Percentiles rank a stretch among this genome's conserved stretches.
Evolutionary conservation across 805 yeast species (phyloP).

Genomic region (Sugiyamaella mastotermitis): DNA sequence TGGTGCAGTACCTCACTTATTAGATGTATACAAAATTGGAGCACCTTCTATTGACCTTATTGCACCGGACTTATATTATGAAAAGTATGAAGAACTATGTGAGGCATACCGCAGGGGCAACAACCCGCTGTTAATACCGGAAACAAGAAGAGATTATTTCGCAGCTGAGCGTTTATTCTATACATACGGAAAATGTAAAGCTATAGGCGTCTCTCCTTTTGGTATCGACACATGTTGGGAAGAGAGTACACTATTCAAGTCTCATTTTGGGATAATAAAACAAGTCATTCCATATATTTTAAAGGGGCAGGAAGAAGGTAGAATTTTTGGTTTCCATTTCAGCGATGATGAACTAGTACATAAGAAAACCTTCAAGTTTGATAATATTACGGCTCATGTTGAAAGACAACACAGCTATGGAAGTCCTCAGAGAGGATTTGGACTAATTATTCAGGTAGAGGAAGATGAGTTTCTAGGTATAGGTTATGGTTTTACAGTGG

Average conservation of each 20-base stretch:
- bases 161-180: conserved; percentile 14
- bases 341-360: conserved; percentile 6
- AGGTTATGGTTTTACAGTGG: conserved; percentile 15
- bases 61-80: conserved; percentile 15
- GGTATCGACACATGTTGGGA: conserved; percentile 15
- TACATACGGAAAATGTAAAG: conserved; percentile 13
- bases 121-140: conserved; percentile 16
- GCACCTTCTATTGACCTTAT: conserved; percentile 10
- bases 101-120: conserved; percentile 7
- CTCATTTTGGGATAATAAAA: conserved; percentile 11
- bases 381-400: conserved; percentile 4
- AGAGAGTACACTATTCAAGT: conserved; percentile 9
- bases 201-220: conserved; percentile 18
- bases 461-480: conserved; percentile 8
- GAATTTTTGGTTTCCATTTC: conserved; percentile 14
- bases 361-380: conserved; percentile 4
- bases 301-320: conserved; percentile 10
- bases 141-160: conserved; percentile 16
- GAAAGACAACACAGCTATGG: conserved; percentile 10
- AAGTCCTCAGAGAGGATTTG: conserved; percentile 14
- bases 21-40: conserved; percentile 13
- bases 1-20: conserved; percentile 12
- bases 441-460: conserved; percentile 12
- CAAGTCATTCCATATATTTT: conserved; percentile 10
- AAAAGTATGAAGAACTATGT: conserved; percentile 14